Evolutionary conservation across 352 stramenopile species (phyloP).

Genomic region (Phytophthora capsici): DNA sequence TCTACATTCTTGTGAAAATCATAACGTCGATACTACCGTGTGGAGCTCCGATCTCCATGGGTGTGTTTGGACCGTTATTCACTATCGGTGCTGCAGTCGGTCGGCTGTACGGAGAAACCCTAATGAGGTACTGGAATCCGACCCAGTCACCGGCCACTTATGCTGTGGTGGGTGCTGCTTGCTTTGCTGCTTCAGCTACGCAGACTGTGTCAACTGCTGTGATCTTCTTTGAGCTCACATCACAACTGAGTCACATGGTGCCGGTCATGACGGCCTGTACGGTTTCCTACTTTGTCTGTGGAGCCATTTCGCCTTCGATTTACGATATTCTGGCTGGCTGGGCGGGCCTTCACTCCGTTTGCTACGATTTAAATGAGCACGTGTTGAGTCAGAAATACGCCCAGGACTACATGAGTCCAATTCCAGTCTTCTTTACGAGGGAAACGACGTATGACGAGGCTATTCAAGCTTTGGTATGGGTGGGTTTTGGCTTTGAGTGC

Average conservation of each 20-base stretch:
- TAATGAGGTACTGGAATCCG: conserved; percentile 82
- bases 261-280: conserved; percentile 86
- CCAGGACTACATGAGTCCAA: conserved; percentile 69
- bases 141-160: conserved; percentile 86
- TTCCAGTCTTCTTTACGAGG: conserved; percentile 66
- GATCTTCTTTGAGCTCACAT: conserved; percentile 91
- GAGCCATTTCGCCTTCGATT: conserved; percentile 80
- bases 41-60: conserved; percentile 77
- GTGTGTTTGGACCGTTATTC: conserved; percentile 87
- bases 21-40: conserved; percentile 77
- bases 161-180: conserved; percentile 91
- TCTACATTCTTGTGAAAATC: conserved; percentile 85
- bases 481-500: background rate
- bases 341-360: conserved; percentile 79
- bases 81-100: conserved; percentile 82
- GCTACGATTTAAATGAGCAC: conserved; percentile 85
- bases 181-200: conserved; percentile 91
- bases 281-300: conserved; percentile 84
- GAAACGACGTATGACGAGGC: conserved; percentile 83
- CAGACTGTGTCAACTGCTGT: conserved; percentile 89
- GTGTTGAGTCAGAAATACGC: conserved; percentile 78
- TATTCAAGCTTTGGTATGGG: conserved; percentile 64
- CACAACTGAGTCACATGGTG: conserved; percentile 87
- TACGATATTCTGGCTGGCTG: conserved; percentile 88
- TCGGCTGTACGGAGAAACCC: conserved; percentile 79